phyloP scores from a whole-genome alignment of 2,329 filamentous ascomycete genomes.

The Fusarium cicatricum region DNA sequence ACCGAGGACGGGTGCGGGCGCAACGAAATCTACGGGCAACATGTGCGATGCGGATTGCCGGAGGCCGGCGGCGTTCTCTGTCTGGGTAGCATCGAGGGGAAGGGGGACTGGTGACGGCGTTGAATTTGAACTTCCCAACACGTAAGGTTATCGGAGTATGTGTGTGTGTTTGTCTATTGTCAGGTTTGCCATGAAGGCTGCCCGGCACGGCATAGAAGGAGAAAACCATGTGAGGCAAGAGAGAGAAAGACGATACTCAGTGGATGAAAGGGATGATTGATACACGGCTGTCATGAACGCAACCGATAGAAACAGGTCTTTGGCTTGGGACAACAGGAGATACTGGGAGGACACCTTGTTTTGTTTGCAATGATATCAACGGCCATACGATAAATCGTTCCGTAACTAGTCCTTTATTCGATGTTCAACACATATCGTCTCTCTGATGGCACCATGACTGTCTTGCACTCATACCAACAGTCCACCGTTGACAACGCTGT shows the following conservation, averaged over 20 bases:
- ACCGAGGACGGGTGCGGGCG: conserved; percentile 1
- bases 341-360: conserved; percentile 25
- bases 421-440: conserved; percentile 20
- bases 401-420: conserved; percentile 30
- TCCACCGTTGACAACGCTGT: not conserved
- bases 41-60: conserved; percentile 14
- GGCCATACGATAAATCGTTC: conserved; percentile 39
- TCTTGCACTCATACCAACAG: not conserved
- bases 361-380: conserved; percentile 43
- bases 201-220: conserved; percentile 24
- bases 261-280: conserved; percentile 21
- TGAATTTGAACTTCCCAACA: conserved; percentile 34
- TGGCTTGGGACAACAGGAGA: conserved; percentile 16
- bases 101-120: conserved; percentile 29
- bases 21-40: conserved; percentile 26
- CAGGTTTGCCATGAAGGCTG: conserved; percentile 32
- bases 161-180: conserved; percentile 18
- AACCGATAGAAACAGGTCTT: conserved; percentile 32
- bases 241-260: conserved; percentile 14
- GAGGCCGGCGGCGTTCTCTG: conserved; percentile 38
- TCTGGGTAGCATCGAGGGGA: conserved; percentile 32
- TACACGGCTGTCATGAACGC: conserved; percentile 24
- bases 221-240: conserved; percentile 22
- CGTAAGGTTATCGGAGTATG: conserved; percentile 15
- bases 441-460: not conserved